These are phyloP conservation scores for Wickerhamomyces ciferrii DNA, from an alignment of 805 yeast genomes.

Conservation along the genomic window DNA sequence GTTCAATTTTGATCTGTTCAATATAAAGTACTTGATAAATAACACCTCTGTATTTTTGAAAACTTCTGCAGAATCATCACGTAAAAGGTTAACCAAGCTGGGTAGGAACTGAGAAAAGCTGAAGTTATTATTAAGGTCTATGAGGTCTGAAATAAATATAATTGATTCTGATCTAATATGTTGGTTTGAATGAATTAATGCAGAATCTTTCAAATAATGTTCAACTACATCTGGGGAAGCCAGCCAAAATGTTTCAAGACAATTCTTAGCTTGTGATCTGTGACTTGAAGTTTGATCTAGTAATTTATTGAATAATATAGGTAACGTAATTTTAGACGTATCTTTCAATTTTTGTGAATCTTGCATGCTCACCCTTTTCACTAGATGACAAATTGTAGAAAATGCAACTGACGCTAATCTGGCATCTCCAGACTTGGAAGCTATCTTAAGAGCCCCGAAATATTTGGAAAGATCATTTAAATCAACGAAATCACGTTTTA, in stretches of 20 bases:
- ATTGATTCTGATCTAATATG: constrained; percentile 38
- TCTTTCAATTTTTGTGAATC: constrained; percentile 37
- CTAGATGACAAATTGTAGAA: constrained; percentile 48
- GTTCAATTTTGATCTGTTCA: constrained; percentile 11
- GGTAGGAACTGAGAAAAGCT: constrained; percentile 24
- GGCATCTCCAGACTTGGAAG: constrained; percentile 32
- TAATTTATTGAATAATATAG: constrained; percentile 43
- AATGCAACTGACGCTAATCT: constrained; percentile 38
- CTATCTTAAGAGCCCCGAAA: constrained; percentile 43
- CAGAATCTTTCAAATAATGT: constrained; percentile 34
- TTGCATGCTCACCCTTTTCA: constrained; percentile 55
- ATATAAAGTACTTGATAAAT: constrained; percentile 17
- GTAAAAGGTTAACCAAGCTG: constrained; percentile 17
- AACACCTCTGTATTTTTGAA: constrained; percentile 20
- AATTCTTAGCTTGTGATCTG: constrained; percentile 40
- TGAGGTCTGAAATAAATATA: constrained; percentile 37
- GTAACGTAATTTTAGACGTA: constrained; percentile 41
- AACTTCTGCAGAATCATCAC: constrained; percentile 21
- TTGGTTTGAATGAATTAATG: constrained; percentile 33
- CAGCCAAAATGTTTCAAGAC: constrained; percentile 51
- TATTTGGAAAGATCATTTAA: constrained; percentile 43
- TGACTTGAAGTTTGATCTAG: constrained; percentile 34
- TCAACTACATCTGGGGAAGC: constrained; percentile 46
- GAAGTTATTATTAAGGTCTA: constrained; percentile 29
- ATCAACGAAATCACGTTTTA: constrained; percentile 50